Base-by-base conservation (phyloP, 495 filamentous ascomycete species). In the Apiosordaria backusii region DNA sequence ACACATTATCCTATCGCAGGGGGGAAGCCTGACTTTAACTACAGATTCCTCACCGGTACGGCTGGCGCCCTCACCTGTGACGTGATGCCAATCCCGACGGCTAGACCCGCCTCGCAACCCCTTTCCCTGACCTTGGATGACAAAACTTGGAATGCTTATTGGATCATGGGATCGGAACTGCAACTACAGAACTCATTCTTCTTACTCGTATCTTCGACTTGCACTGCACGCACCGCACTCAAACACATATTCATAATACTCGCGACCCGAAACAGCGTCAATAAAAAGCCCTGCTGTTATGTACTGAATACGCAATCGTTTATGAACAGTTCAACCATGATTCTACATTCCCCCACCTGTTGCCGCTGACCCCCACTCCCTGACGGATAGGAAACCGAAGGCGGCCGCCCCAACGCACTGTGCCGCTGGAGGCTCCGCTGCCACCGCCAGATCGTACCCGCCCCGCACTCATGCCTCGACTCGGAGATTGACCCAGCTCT, bases 401-500 rank as follows among this genome's bases (percentile, higher is more conserved):
- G 35, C 35, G 35, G 35, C 35, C 35, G 35, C 35, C 35, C 16
- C 35, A 45, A 45, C 5, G 5, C 35, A 13, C 35, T 45, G 35
- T 45, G 35, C 35, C 35, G 35, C 35, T 45, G 35, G 35, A 45
- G 35, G 35, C 35, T 45, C 35, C 35, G 35, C 16, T 13, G 35
- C 35, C 35, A 45, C 35, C 9, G 10, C 9, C 35, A 45, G 35
- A 45, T 45, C 35, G 5, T 45, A 45, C 35, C 35, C 35, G 35
- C 35, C 35, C 35, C 35, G 35, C 35, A 45, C 35, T 45, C 35
- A 9, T 45, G 35, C 35, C 35, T 45, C 35, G 35, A 45, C 9
- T 45, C 35, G 35, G 35, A 45, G 35, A 45, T 45, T 45, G 16
- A 13, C 9, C 16, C 35, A 45, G 16, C 35, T 10, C 35, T 85